These are phyloP conservation scores for Gleditsia sinensis DNA, from an alignment of 306 rosid species.

Conservation along the genomic window DNA sequence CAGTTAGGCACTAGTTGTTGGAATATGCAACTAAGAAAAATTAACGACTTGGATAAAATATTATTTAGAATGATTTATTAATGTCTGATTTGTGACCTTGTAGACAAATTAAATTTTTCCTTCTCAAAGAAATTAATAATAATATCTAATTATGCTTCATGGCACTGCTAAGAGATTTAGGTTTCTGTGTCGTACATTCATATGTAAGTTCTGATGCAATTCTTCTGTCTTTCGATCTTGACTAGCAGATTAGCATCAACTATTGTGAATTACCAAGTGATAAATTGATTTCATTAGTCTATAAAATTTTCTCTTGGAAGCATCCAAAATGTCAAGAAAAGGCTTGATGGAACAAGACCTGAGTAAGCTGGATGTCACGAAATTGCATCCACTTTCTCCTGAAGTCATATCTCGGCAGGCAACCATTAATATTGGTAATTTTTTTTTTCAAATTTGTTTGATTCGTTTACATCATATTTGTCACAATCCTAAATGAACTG, in stretches of 20 bases:
- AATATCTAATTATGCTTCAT: background rate
- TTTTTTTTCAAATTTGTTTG: background rate
- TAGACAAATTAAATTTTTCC: background rate
- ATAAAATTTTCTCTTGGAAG: background rate
- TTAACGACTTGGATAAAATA: background rate
- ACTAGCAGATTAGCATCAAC: background rate
- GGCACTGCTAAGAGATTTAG: background rate
- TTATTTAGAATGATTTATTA: background rate
- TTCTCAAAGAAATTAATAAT: background rate
- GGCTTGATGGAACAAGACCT: conserved; percentile 86
- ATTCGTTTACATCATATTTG: background rate
- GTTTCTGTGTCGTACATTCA: background rate
- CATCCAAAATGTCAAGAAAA: conserved; percentile 20
- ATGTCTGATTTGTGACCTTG: background rate
- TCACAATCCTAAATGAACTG: background rate
- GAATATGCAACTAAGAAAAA: background rate
- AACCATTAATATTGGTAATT: conserved; percentile 86
- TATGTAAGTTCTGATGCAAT: background rate
- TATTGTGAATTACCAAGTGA: background rate
- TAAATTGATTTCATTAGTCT: background rate
- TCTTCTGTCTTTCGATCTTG: conserved; percentile 8
- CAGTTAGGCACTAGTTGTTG: conserved; percentile 1
- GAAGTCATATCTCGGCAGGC: conserved; percentile 98
- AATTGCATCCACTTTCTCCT: conserved; percentile 88
- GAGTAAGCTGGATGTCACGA: conserved; percentile 84